Conservation (phyloP, 169 alveolate species). For the Plasmodium vinckei region DNA sequence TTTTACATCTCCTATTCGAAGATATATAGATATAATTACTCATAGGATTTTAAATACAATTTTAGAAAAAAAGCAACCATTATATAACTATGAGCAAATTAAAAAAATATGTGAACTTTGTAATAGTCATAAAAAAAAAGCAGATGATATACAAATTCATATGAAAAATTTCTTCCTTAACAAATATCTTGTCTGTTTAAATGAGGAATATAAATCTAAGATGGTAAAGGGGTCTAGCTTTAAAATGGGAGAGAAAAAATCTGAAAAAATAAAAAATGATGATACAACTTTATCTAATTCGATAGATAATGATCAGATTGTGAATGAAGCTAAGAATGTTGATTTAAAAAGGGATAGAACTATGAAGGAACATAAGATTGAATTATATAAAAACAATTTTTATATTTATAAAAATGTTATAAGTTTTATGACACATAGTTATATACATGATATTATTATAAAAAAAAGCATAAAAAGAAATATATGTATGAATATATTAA, state of each 20-base stretch:
- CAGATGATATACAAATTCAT: conserved; percentile 87
- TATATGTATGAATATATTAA: conserved; percentile 55
- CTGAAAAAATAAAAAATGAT: no score
- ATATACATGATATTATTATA: conserved; percentile 60
- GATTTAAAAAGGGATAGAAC: neutral
- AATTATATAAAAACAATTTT: conserved; percentile 46
- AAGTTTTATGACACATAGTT: conserved; percentile 54
- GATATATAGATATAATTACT: conserved; percentile 98
- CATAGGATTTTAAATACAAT: conserved; percentile 93
- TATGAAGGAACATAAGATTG: neutral
- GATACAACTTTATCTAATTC: no score
- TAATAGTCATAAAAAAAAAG: conserved; percentile 83
- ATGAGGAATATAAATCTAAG: conserved; percentile 11
- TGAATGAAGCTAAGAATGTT: conserved; percentile 28
- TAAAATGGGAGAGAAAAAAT: neutral
- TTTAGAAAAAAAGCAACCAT: conserved; percentile 21
- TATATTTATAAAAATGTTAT: conserved; percentile 20
- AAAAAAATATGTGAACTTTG: conserved; percentile 84
- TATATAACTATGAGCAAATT: conserved; percentile 65
- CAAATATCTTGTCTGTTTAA: conserved; percentile 77
- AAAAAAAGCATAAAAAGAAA: conserved; percentile 44
- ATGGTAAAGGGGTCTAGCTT: conserved; percentile 1
- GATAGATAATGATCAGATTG: neutral
- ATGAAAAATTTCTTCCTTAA: conserved; percentile 84
- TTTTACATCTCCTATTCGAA: conserved; percentile 99